Conservation (phyloP, 441 rosid species). For the Populus tomentosa region DNA sequence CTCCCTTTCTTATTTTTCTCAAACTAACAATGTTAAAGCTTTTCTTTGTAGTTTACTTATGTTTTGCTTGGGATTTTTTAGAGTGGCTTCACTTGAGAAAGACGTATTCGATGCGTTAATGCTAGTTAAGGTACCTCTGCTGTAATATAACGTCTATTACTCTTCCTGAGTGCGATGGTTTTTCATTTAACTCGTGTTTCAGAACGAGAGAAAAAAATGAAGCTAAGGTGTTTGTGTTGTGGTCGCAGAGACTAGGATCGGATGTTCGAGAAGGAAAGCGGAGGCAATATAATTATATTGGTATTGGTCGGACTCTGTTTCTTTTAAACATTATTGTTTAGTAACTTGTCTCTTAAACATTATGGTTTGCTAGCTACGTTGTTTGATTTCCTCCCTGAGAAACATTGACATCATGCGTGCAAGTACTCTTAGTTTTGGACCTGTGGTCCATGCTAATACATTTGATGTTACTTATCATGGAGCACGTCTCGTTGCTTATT, state of each 20-base stretch:
- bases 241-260: constrained; percentile 66
- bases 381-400: background rate
- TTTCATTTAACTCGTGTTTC: background rate
- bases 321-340: too few relatives aligned
- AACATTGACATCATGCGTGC: too few relatives aligned
- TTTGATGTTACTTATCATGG: too few relatives aligned
- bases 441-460: too few relatives aligned
- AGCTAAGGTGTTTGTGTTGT: constrained; percentile 51
- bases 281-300: constrained; percentile 74
- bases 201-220: constrained; percentile 7
- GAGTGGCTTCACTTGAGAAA: constrained; percentile 59
- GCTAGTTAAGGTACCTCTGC: constrained; percentile 64
- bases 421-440: too few relatives aligned
- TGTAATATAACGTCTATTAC: background rate
- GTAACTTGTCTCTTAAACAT: too few relatives aligned
- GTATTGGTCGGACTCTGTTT: constrained; percentile 23
- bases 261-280: constrained; percentile 83
- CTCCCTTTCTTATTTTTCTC: background rate
- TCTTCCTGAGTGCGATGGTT: background rate
- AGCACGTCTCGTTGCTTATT: too few relatives aligned
- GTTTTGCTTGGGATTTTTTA: constrained; percentile 15
- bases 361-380: background rate
- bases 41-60: too few relatives aligned
- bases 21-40: too few relatives aligned
- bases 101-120: constrained; percentile 70